Conservation (phyloP, 2,329 filamentous ascomycete genomes). For the Aspergillus pseudonomiae region DNA sequence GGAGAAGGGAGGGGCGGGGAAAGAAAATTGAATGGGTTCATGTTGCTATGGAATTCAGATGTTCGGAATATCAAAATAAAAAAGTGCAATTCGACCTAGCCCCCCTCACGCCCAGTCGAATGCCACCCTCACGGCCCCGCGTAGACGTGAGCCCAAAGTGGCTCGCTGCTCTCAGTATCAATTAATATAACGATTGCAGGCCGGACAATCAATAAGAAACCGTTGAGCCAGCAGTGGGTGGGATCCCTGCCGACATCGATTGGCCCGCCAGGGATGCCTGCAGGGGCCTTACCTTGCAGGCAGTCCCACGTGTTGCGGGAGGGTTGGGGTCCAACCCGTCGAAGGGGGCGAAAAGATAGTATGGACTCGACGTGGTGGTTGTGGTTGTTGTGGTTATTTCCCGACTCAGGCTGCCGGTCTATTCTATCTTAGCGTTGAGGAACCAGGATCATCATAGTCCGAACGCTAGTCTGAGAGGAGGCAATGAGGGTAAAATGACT, state of each 20-base stretch:
- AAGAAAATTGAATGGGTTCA: background rate
- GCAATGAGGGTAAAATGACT: background rate
- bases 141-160: background rate
- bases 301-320: background rate
- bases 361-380: too few species aligned
- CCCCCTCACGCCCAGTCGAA: background rate
- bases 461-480: background rate
- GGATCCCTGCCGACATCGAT: background rate
- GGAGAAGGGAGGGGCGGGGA: background rate
- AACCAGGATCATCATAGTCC: background rate
- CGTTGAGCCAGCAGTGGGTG: background rate
- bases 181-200: background rate
- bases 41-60: background rate
- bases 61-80: background rate
- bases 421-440: background rate
- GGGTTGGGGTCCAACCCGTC: background rate
- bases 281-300: background rate
- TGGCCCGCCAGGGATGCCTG: background rate
- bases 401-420: background rate
- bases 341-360: too few species aligned
- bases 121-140: background rate
- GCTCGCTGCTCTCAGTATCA: too few species aligned
- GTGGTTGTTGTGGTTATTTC: background rate
- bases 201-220: background rate
- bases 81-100: background rate